These are phyloP conservation scores for Deinandra increscens DNA, from an alignment of 129 eudicot species.

Conservation along the genomic window DNA sequence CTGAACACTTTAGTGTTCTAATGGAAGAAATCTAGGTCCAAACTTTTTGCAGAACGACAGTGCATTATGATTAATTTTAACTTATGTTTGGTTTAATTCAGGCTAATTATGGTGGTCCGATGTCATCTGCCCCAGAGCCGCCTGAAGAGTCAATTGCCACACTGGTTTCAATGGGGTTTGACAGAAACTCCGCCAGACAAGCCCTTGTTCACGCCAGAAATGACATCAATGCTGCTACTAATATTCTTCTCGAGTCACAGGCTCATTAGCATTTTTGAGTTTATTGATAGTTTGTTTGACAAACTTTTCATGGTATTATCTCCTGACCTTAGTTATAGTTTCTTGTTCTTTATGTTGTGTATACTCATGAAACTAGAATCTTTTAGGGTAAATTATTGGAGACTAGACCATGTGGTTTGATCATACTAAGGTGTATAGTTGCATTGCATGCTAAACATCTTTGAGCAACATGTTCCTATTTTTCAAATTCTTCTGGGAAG, in stretches of 20 bases:
- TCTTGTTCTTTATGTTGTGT: constrained; percentile 18
- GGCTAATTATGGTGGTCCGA: constrained; percentile 61
- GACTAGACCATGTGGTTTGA: constrained; percentile 12
- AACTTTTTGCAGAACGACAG: too few relatives aligned
- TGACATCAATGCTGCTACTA: constrained; percentile 83
- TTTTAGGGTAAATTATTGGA: constrained; percentile 31
- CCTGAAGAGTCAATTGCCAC: constrained; percentile 74
- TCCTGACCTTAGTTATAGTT: constrained; percentile 2
- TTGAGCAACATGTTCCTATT: background rate
- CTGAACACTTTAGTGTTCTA: background rate
- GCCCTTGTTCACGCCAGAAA: constrained; percentile 91
- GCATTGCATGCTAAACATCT: constrained; percentile 28
- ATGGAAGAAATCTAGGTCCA: background rate
- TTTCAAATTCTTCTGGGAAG: background rate
- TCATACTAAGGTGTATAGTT: constrained; percentile 36
- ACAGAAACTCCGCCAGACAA: constrained; percentile 84
- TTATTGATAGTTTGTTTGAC: background rate
- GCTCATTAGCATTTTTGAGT: constrained; percentile 48
- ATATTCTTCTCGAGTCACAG: constrained; percentile 86
- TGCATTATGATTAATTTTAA: background rate
- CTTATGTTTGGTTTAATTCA: constrained; percentile 23
- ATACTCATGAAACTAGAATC: constrained; percentile 33
- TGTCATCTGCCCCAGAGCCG: constrained; percentile 54
- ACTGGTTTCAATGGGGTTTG: constrained; percentile 96
- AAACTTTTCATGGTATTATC: constrained; percentile 30